Evolutionary conservation across 2,329 filamentous ascomycete species (phyloP).

Genomic region (Claviceps pusilla): DNA sequence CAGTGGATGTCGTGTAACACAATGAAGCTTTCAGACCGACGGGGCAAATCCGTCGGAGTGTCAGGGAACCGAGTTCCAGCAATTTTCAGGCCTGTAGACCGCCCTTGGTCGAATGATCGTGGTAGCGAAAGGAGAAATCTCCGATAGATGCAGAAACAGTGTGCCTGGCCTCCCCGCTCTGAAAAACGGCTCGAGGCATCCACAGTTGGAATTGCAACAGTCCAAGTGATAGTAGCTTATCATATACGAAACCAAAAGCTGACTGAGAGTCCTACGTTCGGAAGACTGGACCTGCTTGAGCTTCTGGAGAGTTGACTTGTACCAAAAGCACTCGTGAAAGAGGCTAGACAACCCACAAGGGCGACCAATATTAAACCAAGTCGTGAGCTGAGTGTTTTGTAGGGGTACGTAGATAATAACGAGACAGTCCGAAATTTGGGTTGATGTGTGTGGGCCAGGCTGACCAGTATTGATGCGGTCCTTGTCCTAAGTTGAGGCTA

Average conservation of each 20-base stretch:
- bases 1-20: slow-evolving; percentile 3
- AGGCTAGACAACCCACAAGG: not conserved
- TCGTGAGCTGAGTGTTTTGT: not conserved
- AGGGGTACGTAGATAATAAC: not conserved
- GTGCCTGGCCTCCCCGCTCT: not conserved
- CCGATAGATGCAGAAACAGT: not conserved
- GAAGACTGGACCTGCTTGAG: not conserved
- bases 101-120: not conserved
- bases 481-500: slow-evolving; percentile 1
- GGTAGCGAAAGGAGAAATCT: not conserved
- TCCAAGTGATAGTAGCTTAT: not conserved
- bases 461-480: not conserved
- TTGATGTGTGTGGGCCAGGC: not conserved
- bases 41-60: not conserved
- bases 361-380: not conserved
- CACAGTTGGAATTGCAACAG: not conserved
- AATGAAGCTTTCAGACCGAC: not conserved
- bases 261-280: not conserved
- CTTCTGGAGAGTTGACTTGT: not conserved
- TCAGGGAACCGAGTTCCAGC: not conserved
- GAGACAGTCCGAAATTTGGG: not conserved
- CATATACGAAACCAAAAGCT: not conserved
- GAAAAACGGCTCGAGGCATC: not conserved
- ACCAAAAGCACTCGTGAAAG: not conserved
- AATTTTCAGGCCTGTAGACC: not conserved